A percentile compares a stretch with the other conserved stretches of the same genome.
Conservation (phyloP, 176 grass and related monocot species). For the Carex pumila region DNA sequence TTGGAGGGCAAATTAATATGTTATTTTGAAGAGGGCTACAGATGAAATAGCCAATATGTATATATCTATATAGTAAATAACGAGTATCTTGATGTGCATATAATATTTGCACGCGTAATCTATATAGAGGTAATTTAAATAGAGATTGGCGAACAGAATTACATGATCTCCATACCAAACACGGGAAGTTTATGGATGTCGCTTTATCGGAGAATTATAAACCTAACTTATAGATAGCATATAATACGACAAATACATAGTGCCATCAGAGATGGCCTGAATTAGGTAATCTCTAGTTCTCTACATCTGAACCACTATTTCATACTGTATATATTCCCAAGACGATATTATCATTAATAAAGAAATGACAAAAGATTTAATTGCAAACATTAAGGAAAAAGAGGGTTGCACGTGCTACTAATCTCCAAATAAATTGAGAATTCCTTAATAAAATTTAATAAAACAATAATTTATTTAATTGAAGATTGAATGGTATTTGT, state of each 20-base stretch:
- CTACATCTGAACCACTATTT: not conserved
- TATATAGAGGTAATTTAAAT: not conserved
- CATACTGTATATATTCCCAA: not conserved
- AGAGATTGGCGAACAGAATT: not conserved
- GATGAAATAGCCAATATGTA: not conserved
- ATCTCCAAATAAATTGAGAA: too few species aligned
- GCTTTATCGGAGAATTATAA: slow-evolving; percentile 14
- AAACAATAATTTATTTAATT: too few species aligned
- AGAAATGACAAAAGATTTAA: not conserved
- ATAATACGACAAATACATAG: not conserved
- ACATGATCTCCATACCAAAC: slow-evolving; percentile 23
- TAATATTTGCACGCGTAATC: slow-evolving; percentile 19
- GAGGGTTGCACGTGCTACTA: too few species aligned
- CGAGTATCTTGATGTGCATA: not conserved
- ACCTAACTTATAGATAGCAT: not conserved
- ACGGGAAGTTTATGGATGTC: slow-evolving; percentile 11
- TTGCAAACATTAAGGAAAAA: not conserved
- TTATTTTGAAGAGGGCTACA: not conserved
- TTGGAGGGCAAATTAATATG: not conserved
- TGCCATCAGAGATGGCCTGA: not conserved
- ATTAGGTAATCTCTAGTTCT: not conserved
- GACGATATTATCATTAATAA: not conserved
- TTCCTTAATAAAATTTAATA: too few species aligned
- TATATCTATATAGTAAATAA: not conserved
- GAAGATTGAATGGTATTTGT: too few species aligned